Evolutionary conservation across 371 early-diverging fungal species (phyloP).

Genomic region (Mucor irregularis): DNA sequence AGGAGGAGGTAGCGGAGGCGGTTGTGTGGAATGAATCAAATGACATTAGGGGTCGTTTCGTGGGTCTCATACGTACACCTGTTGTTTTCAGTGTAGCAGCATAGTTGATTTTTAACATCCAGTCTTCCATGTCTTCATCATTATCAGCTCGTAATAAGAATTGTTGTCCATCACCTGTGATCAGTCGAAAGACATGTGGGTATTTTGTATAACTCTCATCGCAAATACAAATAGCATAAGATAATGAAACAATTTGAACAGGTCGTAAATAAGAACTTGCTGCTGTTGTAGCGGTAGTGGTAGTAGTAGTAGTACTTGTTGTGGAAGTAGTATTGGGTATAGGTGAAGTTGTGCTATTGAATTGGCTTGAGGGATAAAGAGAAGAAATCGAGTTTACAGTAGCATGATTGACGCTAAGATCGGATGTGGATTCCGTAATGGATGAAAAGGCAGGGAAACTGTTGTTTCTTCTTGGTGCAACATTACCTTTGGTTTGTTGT

Average conservation of each 20-base stretch:
- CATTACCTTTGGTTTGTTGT: not conserved
- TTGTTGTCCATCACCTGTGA: slow-evolving; percentile 70
- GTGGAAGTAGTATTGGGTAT: slow-evolving; percentile 3
- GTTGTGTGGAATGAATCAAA: no score
- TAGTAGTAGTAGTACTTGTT: no score
- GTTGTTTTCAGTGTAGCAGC: slow-evolving; percentile 74
- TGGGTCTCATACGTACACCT: slow-evolving; percentile 54
- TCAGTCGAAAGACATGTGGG: slow-evolving; percentile 74
- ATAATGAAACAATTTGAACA: slow-evolving; percentile 63
- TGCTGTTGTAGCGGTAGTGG: slow-evolving; percentile 12
- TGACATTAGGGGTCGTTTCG: slow-evolving; percentile 11
- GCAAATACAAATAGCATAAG: slow-evolving; percentile 67
- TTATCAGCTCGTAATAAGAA: slow-evolving; percentile 66
- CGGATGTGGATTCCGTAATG: slow-evolving; percentile 5
- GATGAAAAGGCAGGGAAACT: slow-evolving; percentile 26
- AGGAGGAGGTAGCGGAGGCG: not conserved
- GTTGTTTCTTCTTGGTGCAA: slow-evolving; percentile 14
- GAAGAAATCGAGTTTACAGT: slow-evolving; percentile 21
- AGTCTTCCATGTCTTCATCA: slow-evolving; percentile 75
- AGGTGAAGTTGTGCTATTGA: slow-evolving; percentile 6
- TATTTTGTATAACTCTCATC: slow-evolving; percentile 73
- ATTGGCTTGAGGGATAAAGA: slow-evolving; percentile 14
- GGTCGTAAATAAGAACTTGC: slow-evolving; percentile 26
- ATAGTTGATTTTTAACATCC: slow-evolving; percentile 83
- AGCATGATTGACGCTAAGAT: slow-evolving; percentile 4